phyloP scores from a whole-genome alignment of 805 yeast species.

The Wickerhamiella azyma region DNA sequence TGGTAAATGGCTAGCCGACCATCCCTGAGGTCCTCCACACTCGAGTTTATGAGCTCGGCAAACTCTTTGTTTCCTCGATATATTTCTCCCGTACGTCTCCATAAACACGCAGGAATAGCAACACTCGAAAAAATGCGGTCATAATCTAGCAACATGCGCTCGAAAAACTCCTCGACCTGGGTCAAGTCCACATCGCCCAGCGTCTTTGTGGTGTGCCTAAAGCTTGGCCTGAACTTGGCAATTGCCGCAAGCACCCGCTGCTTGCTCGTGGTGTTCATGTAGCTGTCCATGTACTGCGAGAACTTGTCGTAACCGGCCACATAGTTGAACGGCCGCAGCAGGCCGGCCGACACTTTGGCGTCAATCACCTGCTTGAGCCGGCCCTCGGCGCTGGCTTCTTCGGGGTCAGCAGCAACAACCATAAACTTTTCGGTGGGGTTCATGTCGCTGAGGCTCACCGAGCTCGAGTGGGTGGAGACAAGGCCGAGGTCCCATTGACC shows the following conservation, averaged over 20 bases:
- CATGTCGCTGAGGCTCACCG: slow-evolving; percentile 26
- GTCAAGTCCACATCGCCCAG: slow-evolving; percentile 83
- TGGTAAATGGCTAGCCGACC: slow-evolving; percentile 89
- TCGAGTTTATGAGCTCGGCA: slow-evolving; percentile 81
- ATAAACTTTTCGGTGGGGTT: slow-evolving; percentile 88
- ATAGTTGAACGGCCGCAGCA: slow-evolving; percentile 82
- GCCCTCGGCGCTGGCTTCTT: slow-evolving; percentile 87
- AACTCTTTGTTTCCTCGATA: slow-evolving; percentile 92
- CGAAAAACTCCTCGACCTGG: slow-evolving; percentile 85
- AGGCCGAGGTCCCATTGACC: not conserved
- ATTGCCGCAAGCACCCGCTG: slow-evolving; percentile 78
- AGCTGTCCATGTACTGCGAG: slow-evolving; percentile 82
- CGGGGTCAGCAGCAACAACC: slow-evolving; percentile 93
- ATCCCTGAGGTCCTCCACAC: slow-evolving; percentile 80
- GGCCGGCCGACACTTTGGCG: slow-evolving; percentile 88
- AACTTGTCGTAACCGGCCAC: slow-evolving; percentile 86
- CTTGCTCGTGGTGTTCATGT: slow-evolving; percentile 72
- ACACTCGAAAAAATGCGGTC: slow-evolving; percentile 91
- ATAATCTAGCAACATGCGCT: slow-evolving; percentile 81
- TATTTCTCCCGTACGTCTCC: slow-evolving; percentile 96
- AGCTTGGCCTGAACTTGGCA: slow-evolving; percentile 79
- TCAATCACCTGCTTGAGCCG: slow-evolving; percentile 83
- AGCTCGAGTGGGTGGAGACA: not conserved
- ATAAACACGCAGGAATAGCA: slow-evolving; percentile 95
- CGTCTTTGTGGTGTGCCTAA: slow-evolving; percentile 81